Evolutionary conservation across 805 yeast species (phyloP).

Genomic region (Metschnikowia cubensis): DNA sequence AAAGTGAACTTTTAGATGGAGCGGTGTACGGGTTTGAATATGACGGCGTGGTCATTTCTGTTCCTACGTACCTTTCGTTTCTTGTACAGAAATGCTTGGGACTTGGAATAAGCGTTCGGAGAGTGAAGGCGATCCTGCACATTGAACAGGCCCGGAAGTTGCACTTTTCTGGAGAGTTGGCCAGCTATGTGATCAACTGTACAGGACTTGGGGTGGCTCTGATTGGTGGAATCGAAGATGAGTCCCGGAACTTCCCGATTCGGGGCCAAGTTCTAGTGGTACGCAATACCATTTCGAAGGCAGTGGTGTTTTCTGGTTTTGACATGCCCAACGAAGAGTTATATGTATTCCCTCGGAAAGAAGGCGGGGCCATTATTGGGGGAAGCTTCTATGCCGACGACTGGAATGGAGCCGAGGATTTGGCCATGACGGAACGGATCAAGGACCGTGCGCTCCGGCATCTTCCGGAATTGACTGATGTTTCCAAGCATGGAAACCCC

Average conservation of each 20-base stretch:
- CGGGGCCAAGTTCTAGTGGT: conserved; percentile 58
- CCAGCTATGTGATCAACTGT: conserved; percentile 54
- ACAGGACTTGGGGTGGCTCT: conserved; percentile 49
- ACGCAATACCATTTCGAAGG: conserved; percentile 35
- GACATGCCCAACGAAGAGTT: conserved; percentile 42
- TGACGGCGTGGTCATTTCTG: conserved; percentile 56
- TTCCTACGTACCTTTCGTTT: conserved; percentile 53
- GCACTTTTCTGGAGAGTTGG: conserved; percentile 15
- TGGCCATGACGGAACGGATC: conserved; percentile 45
- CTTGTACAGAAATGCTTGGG: conserved; percentile 43
- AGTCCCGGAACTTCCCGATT: conserved; percentile 43
- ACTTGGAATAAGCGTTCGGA: conserved; percentile 46
- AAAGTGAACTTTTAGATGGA: conserved; percentile 39
- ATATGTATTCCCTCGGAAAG: conserved; percentile 66
- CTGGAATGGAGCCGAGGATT: conserved; percentile 25
- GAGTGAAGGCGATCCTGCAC: conserved; percentile 35
- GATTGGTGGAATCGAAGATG: conserved; percentile 45
- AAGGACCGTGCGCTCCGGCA: conserved; percentile 40
- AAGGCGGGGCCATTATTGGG: conserved; percentile 60
- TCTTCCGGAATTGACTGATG: conserved; percentile 37
- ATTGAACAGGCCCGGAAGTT: conserved; percentile 45
- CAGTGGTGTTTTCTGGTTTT: conserved; percentile 33
- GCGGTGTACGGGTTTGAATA: conserved; percentile 44
- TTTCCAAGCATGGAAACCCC: conserved; percentile 23
- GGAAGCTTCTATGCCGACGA: conserved; percentile 37